These are phyloP conservation scores for Meripilus lineatus DNA, from an alignment of 1,284 basidiomycete genomes.

Conservation along the genomic window DNA sequence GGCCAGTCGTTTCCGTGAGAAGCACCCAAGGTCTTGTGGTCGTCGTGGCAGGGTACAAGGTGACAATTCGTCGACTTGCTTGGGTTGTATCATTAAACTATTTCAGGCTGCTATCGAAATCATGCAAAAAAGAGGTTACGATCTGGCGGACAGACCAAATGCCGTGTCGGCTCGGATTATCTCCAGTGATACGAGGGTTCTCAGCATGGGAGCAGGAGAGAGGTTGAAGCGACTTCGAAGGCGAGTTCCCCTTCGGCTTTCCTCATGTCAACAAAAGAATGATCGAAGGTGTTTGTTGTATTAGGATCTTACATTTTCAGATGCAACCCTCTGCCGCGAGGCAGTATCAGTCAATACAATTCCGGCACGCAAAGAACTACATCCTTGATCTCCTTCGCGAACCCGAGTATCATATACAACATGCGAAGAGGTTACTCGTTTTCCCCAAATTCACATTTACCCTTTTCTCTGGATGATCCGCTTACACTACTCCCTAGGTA, in stretches of 20 bases:
- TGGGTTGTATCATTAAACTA: too few species aligned
- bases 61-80: too few species aligned
- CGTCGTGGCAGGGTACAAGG: too few species aligned
- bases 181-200: conserved; percentile 21
- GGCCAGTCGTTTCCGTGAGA: too few species aligned
- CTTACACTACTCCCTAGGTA: conserved; percentile 37
- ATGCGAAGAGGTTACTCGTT: conserved; percentile 41
- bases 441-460: too few species aligned
- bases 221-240: conserved; percentile 21
- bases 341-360: conserved; percentile 43
- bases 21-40: too few species aligned
- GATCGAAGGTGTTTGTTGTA: too few species aligned
- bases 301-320: conserved; percentile 47
- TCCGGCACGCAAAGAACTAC: conserved; percentile 41
- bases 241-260: too few species aligned
- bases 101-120: conserved; percentile 24
- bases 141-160: conserved; percentile 22
- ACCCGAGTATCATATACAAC: conserved; percentile 46
- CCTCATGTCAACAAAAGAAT: too few species aligned
- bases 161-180: conserved; percentile 19
- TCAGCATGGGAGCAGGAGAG: conserved; percentile 18
- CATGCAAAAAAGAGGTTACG: conserved; percentile 27
- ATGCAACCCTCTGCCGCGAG: conserved; percentile 44
- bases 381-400: conserved; percentile 47
- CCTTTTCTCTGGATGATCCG: neutral